A percentile compares a stretch with the other conserved stretches of the same genome.
Conservation (phyloP, 1,139 yeast genomes). For the Yarrowia galli region DNA sequence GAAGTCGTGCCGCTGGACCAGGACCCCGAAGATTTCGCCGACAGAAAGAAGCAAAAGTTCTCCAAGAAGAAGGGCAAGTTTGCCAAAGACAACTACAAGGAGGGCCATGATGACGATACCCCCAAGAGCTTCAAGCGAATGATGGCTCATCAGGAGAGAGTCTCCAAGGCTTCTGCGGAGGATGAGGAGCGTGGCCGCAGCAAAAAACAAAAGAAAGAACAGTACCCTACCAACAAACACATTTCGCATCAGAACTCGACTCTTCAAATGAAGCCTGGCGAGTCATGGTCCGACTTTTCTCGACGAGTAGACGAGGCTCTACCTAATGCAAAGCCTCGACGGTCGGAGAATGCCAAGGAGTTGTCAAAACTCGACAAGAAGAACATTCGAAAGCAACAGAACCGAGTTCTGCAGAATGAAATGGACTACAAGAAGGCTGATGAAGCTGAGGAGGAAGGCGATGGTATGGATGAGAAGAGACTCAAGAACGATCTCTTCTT, state of each 20-base stretch:
- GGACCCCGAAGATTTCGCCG: constrained; percentile 42
- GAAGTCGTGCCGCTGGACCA: constrained; percentile 44
- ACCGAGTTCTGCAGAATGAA: constrained; percentile 44
- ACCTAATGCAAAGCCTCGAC: constrained; percentile 50
- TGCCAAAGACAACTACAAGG: constrained; percentile 40
- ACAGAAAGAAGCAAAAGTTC: constrained; percentile 37
- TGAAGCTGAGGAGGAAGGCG: constrained; percentile 43
- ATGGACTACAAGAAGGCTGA: constrained; percentile 41
- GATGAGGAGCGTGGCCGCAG: constrained; percentile 36
- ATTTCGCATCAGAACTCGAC: constrained; percentile 40
- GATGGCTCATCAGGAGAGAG: constrained; percentile 40
- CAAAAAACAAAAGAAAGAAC: constrained; percentile 18
- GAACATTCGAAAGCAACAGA: constrained; percentile 45
- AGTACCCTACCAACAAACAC: constrained; percentile 34
- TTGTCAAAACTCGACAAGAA: constrained; percentile 46
- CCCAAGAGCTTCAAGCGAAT: constrained; percentile 47
- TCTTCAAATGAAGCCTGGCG: constrained; percentile 49
- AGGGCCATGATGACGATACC: constrained; percentile 47
- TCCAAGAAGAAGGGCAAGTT: constrained; percentile 40
- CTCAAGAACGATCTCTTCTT: constrained; percentile 22
- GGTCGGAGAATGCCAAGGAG: constrained; percentile 44
- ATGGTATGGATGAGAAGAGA: constrained; percentile 42
- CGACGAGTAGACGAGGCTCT: constrained; percentile 54
- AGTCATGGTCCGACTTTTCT: constrained; percentile 50
- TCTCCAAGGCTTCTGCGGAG: neutral